Evolutionary conservation across 345 rosid species (phyloP).

Genomic region (Eutrema yunnanense): DNA sequence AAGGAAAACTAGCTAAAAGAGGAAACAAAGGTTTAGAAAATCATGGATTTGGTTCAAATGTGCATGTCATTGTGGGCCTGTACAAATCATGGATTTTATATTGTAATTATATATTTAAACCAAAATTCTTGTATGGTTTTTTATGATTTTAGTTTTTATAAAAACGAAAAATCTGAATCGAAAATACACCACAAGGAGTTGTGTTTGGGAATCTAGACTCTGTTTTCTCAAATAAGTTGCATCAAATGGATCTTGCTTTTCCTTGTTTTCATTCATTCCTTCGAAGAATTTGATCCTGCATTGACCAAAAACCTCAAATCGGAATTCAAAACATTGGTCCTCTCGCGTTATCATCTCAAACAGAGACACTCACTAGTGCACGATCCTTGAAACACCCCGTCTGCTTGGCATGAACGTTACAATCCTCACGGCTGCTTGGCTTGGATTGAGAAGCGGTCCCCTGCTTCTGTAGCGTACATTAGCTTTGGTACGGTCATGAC

Average conservation of each 20-base stretch:
- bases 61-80: too few species aligned
- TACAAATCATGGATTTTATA: too few species aligned
- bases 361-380: constrained; percentile 11
- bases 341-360: background rate
- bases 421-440: constrained; percentile 36
- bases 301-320: constrained; percentile 32
- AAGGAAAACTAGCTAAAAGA: background rate
- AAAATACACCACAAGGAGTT: constrained; percentile 43
- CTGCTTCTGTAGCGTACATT: constrained; percentile 46
- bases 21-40: background rate
- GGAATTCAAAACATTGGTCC: constrained; percentile 35
- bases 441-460: constrained; percentile 42
- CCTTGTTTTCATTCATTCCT: constrained; percentile 45
- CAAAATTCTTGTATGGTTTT: too few species aligned
- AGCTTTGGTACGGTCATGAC: constrained; percentile 49
- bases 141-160: too few species aligned
- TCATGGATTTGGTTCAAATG: too few species aligned
- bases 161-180: too few species aligned
- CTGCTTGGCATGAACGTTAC: too few species aligned
- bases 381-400: constrained; percentile 11
- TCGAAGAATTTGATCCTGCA: constrained; percentile 40
- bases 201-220: constrained; percentile 25
- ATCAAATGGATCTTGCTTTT: constrained; percentile 29
- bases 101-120: too few species aligned
- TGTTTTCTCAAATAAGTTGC: constrained; percentile 33